Evolutionary conservation across 2,329 filamentous ascomycete genomes (phyloP), one percentile per base, ranked within the genome.

Genomic region (Ceratocystis huliohia): DNA sequence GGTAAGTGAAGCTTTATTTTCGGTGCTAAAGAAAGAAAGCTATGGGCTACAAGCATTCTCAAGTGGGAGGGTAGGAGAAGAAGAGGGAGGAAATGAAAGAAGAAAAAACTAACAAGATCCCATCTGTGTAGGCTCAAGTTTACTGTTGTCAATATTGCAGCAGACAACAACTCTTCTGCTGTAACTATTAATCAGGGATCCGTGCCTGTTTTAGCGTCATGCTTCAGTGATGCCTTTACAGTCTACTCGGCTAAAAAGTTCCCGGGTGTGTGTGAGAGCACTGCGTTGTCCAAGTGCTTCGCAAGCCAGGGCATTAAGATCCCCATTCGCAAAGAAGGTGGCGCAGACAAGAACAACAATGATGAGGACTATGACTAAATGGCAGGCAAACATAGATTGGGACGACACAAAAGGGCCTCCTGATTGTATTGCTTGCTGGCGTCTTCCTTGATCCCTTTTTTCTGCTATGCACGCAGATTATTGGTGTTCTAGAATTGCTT

Each of bases 201-300:
- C 69, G 89, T 89, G 0, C 89, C 89, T 0, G 88, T 96, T 13
- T 82, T 97, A 20, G 91, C 93, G 0, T 88, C 87, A 7, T 87
- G 86, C 71, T 97, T 93, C 76, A 95, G 89, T 61, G 88, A 96
- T 3, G 82, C 86, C 2, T 97, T 99, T 79, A 89, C 91, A 65
- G 94, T 99, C 37, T 97, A 88, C 76, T 96, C 90, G 1, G 94
- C 94, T 61, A 99, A 99, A 81, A 96, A 96, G 73, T 99, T 99
- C 75, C 94, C 94, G 0, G 94, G 94, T 50, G 94, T 99, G 1
- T 96, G 96, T 67, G 93, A 97, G 74, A 95, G 89, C 75, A 99
- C 94, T 0, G 77, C 85, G 3, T 78, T 97, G 20, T 96, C 92
- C 81, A 96, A 95, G 75, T 89, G 86, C 69, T 97, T 99, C 77